A percentile compares a stretch with the other conserved stretches of the same genome.
These are phyloP conservation scores for Agaricus blazei DNA, from an alignment of 768 basidiomycete genomes.

Conservation along the genomic window DNA sequence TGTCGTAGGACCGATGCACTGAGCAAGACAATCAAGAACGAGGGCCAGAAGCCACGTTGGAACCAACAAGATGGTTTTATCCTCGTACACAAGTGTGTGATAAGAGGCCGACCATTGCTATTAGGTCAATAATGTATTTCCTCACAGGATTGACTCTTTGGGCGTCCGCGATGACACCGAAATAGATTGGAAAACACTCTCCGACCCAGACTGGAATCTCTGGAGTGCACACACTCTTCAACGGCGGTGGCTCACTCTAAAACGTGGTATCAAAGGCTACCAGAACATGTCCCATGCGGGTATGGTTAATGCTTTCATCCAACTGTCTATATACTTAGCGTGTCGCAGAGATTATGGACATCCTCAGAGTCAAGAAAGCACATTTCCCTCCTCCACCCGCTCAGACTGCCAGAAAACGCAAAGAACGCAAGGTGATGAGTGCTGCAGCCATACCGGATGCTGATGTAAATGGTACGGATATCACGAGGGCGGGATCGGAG, in stretches of 20 bases:
- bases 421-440: constrained; percentile 49
- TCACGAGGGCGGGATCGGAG: constrained; percentile 6
- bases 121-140: background rate
- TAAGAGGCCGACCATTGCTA: background rate
- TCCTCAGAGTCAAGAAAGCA: constrained; percentile 69
- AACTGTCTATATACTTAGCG: background rate
- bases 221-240: constrained; percentile 82
- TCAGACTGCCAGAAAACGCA: constrained; percentile 25
- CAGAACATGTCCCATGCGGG: constrained; percentile 82
- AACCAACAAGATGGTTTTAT: constrained; percentile 71
- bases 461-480: constrained; percentile 17
- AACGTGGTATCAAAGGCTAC: constrained; percentile 66
- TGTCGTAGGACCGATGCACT: constrained; percentile 66
- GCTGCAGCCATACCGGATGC: constrained; percentile 43
- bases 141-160: constrained; percentile 61
- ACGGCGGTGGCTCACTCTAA: constrained; percentile 78
- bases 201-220: constrained; percentile 74
- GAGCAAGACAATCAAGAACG: constrained; percentile 66
- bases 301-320: constrained; percentile 19
- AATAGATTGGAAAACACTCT: constrained; percentile 77
- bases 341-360: constrained; percentile 72
- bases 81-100: constrained; percentile 71
- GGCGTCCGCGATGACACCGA: constrained; percentile 77
- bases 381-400: constrained; percentile 36
- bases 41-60: constrained; percentile 71